A percentile compares a stretch with the other conserved stretches of the same genome.
phyloP scores from a whole-genome alignment of 1,139 yeast species.

The Nakaseomyces nivariensis region DNA sequence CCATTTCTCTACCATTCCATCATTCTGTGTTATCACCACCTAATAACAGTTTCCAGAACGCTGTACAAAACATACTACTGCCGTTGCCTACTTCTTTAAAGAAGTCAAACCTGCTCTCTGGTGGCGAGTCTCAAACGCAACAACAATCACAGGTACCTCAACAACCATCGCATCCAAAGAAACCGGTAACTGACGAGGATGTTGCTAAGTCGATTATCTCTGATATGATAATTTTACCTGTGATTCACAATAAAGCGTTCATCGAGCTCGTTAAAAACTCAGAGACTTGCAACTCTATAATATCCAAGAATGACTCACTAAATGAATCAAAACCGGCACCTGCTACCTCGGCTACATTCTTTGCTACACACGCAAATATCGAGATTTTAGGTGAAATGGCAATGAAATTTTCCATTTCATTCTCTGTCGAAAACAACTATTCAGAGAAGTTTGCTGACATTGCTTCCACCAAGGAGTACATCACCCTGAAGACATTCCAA shows the following conservation, averaged over 20 bases:
- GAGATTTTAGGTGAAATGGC: slow-evolving; percentile 49
- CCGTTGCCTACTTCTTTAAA: slow-evolving; percentile 3
- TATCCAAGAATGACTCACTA: not conserved
- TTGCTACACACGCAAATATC: slow-evolving; percentile 28
- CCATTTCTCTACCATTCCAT: not conserved
- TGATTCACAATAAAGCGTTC: slow-evolving; percentile 1
- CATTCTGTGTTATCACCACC: not conserved
- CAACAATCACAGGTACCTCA: not conserved
- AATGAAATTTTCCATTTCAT: slow-evolving; percentile 45
- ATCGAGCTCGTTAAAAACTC: not conserved
- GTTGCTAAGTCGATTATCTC: not conserved
- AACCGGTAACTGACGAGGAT: not conserved
- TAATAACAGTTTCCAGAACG: not conserved
- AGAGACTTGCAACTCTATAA: not conserved
- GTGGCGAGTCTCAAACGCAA: not conserved
- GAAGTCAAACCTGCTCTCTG: not conserved
- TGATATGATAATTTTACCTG: slow-evolving; percentile 1
- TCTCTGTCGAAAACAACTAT: slow-evolving; percentile 49
- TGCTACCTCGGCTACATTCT: not conserved
- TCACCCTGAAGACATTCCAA: slow-evolving; percentile 35
- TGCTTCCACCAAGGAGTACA: slow-evolving; percentile 41
- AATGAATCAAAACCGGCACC: not conserved
- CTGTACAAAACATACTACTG: slow-evolving; percentile 1
- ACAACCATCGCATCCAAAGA: not conserved
- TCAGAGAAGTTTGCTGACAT: slow-evolving; percentile 18